phyloP scores from a whole-genome alignment of 2,329 filamentous ascomycete genomes.

The Raffaelea arxii region DNA sequence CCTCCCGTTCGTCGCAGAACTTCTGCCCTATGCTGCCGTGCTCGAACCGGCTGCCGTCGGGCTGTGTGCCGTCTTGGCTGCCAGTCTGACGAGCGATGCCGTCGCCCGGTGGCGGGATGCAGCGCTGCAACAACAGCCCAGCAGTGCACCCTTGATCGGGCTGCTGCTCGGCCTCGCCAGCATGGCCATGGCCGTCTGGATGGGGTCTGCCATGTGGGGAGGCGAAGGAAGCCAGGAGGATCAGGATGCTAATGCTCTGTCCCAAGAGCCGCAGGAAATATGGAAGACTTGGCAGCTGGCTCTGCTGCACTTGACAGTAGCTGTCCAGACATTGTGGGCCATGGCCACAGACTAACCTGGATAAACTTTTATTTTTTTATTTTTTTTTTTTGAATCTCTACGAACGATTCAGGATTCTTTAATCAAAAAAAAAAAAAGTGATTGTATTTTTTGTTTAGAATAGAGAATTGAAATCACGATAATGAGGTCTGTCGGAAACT shows the following conservation, averaged over 20 bases:
- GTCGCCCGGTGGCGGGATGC: constrained; percentile 1
- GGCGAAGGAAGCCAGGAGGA: not conserved
- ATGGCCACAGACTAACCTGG: constrained; percentile 1
- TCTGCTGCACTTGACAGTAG: constrained; percentile 8
- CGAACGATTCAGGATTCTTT: too few relatives aligned
- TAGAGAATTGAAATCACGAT: too few relatives aligned
- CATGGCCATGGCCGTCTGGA: constrained; percentile 9
- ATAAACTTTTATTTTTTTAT: too few relatives aligned
- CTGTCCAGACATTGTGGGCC: constrained; percentile 11
- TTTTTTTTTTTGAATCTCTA: too few relatives aligned
- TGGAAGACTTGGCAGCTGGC: constrained; percentile 12
- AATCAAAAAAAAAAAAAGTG: too few relatives aligned
- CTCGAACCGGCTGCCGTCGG: constrained; percentile 7
- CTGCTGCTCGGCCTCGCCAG: constrained; percentile 7
- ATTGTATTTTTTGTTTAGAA: too few relatives aligned
- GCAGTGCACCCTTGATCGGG: not conserved
- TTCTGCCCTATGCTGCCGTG: constrained; percentile 6
- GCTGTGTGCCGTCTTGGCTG: constrained; percentile 8
- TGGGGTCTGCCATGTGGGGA: constrained; percentile 7
- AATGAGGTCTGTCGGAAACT: too few relatives aligned
- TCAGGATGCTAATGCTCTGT: not conserved
- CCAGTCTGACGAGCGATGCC: constrained; percentile 5
- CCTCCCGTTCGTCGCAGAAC: too few relatives aligned
- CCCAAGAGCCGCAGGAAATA: not conserved
- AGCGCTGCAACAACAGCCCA: not conserved